Percentiles rank a stretch among this genome's conserved stretches.
These are phyloP conservation scores for Tillandsia fasciculata DNA, from an alignment of 176 grass and related monocot species.

Conservation along the genomic window DNA sequence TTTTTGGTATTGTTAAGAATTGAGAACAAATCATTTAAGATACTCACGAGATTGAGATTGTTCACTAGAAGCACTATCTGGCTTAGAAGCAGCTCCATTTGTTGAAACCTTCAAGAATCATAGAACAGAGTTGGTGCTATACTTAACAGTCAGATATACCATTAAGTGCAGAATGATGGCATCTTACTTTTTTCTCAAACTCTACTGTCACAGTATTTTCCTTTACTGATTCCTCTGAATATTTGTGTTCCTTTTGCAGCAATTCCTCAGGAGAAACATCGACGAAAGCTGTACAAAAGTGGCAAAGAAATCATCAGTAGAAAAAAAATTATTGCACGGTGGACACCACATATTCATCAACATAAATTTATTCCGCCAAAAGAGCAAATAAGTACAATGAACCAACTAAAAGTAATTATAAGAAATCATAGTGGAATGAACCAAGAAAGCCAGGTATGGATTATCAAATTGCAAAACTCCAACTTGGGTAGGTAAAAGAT, in stretches of 20 bases:
- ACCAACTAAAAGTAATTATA: background rate
- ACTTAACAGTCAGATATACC: conserved; percentile 10
- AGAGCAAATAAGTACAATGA: background rate
- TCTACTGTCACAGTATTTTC: conserved; percentile 32
- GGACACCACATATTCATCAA: background rate
- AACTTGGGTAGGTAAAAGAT: too few species aligned
- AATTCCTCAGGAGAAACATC: conserved; percentile 86
- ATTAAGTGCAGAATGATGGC: conserved; percentile 1
- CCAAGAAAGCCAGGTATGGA: too few species aligned
- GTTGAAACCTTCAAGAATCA: conserved; percentile 43
- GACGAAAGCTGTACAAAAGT: conserved; percentile 70
- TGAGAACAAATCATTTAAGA: conserved; percentile 9
- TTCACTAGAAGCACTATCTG: conserved; percentile 30
- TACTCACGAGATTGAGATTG: conserved; percentile 58
- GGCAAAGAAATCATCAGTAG: background rate
- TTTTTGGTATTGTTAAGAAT: background rate
- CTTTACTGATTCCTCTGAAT: conserved; percentile 43
- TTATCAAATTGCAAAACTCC: too few species aligned
- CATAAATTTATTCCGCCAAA: background rate
- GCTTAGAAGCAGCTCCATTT: conserved; percentile 73
- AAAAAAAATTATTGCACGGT: background rate
- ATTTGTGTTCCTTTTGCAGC: conserved; percentile 52
- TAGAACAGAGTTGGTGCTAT: conserved; percentile 11
- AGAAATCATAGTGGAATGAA: too few species aligned
- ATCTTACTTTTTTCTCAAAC: conserved; percentile 44